Base-by-base conservation (phyloP, 2,329 filamentous ascomycete species). In the Pseudopyrenochaeta lycopersici region DNA sequence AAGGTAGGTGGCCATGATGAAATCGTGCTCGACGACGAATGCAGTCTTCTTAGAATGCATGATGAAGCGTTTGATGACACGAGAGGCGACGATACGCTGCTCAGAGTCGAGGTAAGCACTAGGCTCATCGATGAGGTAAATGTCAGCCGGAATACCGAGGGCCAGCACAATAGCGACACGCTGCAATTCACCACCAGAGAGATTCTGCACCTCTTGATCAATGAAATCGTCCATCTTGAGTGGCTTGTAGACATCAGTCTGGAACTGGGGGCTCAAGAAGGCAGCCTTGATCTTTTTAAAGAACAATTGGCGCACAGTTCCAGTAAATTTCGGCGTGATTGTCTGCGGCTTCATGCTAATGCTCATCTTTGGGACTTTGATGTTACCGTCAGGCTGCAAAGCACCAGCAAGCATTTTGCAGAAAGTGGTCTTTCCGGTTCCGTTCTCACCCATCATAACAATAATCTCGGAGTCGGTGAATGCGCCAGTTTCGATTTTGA, bases 1-100 rank as follows among this genome's bases (percentile, higher is more conserved):
- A 41, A 90, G 83, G 72, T 90, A 90, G 38, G 87, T 90, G 35
- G 87, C 87, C 93, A 98, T 97, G 82, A 98, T 97, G 83, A 99
- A 98, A 85, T 99, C 95, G 90, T 99, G 95, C 88, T 99, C 95
- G 76, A 99, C 94, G 66, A 99, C 88, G 77, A 99, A 99, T 45
- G 95, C 95, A 0, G 95, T 99, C 87, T 98, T 98, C 88, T 98
- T 98, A 70, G 92, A 89, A 83, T 99, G 94, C 95, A 99, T 99
- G 80, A 99, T 99, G 85, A 96, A 99, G 65, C 95, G 90, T 85
- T 99, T 99, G 82, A 99, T 99, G 75, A 99, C 96, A 74, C 93
- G 90, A 40, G 94, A 90, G 58, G 93, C 94, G 69, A 99, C 89
- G 74, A 99, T 97, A 90, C 95, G 94, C 81, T 99, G 95, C 81